Evolutionary conservation across 345 rosid genomes (phyloP), one percentile per base, ranked within the genome.

Genomic region (Sonneratia alba): DNA sequence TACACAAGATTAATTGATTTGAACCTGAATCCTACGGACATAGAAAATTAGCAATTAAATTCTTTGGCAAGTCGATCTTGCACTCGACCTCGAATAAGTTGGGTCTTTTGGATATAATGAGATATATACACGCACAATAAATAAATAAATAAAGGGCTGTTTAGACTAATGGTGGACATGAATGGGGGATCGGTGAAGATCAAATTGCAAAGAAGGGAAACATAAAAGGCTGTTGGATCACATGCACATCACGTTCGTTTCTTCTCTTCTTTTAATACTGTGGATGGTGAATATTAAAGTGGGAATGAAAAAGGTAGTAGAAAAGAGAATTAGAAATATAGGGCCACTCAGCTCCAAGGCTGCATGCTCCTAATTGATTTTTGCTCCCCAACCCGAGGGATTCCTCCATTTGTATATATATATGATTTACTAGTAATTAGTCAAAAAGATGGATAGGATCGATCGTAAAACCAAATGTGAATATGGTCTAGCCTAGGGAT

Each of bases 221-320:
- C 91, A 85, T 75, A 84, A 89, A 81, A 87, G 88, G 86, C 94
- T 87, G 94, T 87, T 83, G 84, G 86, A 84, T 83, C 95, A 89
- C 95, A 87, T 89, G 95, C 91, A 83, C 85, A 80, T 81, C 91
- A 83, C 88, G 72, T 76, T 84, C 88, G 49, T 77, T 83, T 77
- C 53, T 77, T 80, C 87, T 76, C 89, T 77, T 85, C 91, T 88
- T 88, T 84, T 83, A 53, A 86, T 81, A 82, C 77, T 81, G 85
- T 85, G 83, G 70, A 78, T 74, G 70, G 80, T 79, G 72, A 80
- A 78, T 78, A 76, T 85, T 76, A 75, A 76, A 76, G 78, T 34
- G 71, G 73, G 75, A 68, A 14, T 32, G 2, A 40, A 27, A 57
- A 59, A 57, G 40, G 37, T 15, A 47, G 68, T 61, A 27, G 32